A percentile compares a stretch with the other conserved stretches of the same genome.
These are phyloP conservation scores for Tylopilus sp. DNA, from an alignment of 1,284 basidiomycete genomes.

Conservation along the genomic window DNA sequence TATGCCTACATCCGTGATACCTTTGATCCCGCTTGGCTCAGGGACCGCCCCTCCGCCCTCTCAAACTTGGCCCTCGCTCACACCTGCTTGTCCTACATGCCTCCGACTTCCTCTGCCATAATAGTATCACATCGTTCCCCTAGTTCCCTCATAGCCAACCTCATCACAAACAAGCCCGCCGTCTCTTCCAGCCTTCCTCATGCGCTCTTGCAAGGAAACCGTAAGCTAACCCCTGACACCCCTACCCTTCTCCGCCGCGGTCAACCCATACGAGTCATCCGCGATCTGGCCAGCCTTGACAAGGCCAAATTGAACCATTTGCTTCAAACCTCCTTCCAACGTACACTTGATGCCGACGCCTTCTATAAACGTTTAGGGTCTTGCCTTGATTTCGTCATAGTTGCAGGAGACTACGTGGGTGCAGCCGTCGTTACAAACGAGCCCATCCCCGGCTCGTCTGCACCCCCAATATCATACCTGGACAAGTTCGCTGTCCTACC, in stretches of 20 bases:
- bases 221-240: conserved; percentile 83
- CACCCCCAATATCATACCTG: conserved; percentile 78
- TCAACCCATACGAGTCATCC: conserved; percentile 80
- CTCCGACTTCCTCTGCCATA: conserved; percentile 86
- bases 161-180: conserved; percentile 98
- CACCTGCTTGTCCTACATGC: conserved; percentile 91
- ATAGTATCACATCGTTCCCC: conserved; percentile 98
- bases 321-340: conserved; percentile 84
- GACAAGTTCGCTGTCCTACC: conserved; percentile 99
- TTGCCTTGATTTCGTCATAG: conserved; percentile 87
- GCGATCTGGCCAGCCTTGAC: conserved; percentile 66
- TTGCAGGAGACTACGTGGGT: conserved; percentile 95
- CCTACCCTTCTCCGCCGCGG: conserved; percentile 93
- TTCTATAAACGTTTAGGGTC: conserved; percentile 80
- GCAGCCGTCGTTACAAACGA: conserved; percentile 95
- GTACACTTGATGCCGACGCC: conserved; percentile 65
- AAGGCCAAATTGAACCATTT: conserved; percentile 71
- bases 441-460: conserved; percentile 36
- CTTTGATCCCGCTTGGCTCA: conserved; percentile 76
- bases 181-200: conserved; percentile 94
- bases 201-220: conserved; percentile 81
- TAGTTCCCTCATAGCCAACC: conserved; percentile 91
- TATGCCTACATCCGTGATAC: conserved; percentile 83
- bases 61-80: conserved; percentile 85
- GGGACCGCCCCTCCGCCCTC: conserved; percentile 82